Conservation (phyloP, 352 stramenopile species). For the Pilasporangium apinafurcum region DNA sequence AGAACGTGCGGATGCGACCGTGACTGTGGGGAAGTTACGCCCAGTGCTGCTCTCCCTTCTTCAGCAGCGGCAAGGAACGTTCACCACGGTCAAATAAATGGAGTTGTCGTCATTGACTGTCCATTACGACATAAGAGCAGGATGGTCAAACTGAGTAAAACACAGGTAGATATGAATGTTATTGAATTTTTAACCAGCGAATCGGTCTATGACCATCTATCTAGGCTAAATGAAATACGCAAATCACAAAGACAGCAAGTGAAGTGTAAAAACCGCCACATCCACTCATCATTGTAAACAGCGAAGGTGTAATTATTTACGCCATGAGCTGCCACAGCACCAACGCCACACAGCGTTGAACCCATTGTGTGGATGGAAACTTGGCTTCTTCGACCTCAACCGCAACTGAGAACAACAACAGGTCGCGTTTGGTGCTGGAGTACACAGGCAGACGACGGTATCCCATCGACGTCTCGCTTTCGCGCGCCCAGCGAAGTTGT, state of each 20-base stretch:
- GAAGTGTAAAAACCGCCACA: too few relatives aligned
- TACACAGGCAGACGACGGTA: constrained; percentile 80
- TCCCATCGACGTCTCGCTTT: constrained; percentile 12
- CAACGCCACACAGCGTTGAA: constrained; percentile 77
- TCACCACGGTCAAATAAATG: too few relatives aligned
- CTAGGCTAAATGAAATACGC: constrained; percentile 2
- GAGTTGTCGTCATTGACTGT: not conserved
- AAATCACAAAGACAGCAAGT: too few relatives aligned
- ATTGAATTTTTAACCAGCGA: too few relatives aligned
- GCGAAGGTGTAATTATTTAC: too few relatives aligned
- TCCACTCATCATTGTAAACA: too few relatives aligned
- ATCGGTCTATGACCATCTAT: not conserved
- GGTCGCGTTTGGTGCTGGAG: constrained; percentile 61
- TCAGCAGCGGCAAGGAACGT: constrained; percentile 16
- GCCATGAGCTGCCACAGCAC: constrained; percentile 65
- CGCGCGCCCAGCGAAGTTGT: constrained; percentile 67
- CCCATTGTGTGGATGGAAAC: constrained; percentile 64
- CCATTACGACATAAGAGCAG: too few relatives aligned
- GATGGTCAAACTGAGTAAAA: too few relatives aligned
- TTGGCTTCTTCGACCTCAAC: constrained; percentile 41
- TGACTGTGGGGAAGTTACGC: constrained; percentile 44
- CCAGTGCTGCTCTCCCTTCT: constrained; percentile 34
- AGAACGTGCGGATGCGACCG: constrained; percentile 10
- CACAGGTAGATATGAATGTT: too few relatives aligned
- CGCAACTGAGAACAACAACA: constrained; percentile 79